phyloP scores from a whole-genome alignment of 345 rosid genomes.

The Euclidium syriacum region DNA sequence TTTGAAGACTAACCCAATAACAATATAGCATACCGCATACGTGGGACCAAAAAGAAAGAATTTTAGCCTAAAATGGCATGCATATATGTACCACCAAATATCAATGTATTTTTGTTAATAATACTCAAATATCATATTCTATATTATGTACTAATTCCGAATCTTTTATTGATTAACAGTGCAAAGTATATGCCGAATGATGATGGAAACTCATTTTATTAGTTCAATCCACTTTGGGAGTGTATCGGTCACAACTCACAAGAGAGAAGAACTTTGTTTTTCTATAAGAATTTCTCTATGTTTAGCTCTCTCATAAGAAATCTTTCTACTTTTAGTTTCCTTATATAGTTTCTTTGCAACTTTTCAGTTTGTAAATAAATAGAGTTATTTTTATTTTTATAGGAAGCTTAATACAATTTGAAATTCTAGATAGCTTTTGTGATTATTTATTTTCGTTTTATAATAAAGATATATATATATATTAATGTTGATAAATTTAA shows the following conservation, averaged over 20 bases:
- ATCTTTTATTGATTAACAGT: neutral
- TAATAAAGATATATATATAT: no score
- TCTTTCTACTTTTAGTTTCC: no score
- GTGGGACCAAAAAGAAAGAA: neutral
- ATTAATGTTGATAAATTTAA: no score
- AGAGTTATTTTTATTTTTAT: no score
- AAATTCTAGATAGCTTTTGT: no score
- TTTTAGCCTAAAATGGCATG: neutral
- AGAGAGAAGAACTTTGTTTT: no score
- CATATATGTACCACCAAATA: no score
- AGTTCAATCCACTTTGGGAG: neutral
- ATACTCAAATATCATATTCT: neutral
- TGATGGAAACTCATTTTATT: neutral
- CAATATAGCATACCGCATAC: neutral
- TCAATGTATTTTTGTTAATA: neutral
- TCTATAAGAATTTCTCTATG: no score
- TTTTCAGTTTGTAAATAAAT: neutral
- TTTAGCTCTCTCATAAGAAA: no score
- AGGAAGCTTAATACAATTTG: no score
- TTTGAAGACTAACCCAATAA: neutral
- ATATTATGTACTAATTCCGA: neutral
- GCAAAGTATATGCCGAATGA: neutral
- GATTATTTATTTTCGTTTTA: no score
- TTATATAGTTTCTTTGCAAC: no score
- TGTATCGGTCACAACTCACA: neutral